Evolutionary conservation across 73 alveolate species (phyloP), one percentile per base, ranked within the genome.

Genomic region (Paramecium sonneborni): DNA sequence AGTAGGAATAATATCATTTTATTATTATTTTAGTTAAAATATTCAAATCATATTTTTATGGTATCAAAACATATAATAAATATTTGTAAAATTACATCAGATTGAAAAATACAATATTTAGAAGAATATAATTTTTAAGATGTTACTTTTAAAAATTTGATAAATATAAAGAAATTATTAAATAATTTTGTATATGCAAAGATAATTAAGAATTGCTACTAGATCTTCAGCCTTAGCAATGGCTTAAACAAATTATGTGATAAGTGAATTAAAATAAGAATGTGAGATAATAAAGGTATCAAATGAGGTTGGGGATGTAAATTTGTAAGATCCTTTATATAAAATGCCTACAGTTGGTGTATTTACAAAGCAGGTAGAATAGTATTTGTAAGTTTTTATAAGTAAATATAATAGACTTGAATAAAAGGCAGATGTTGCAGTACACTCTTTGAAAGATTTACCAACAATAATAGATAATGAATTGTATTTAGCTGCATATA

Each of bases 401-500:
- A 14, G 10, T 30, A 32, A n/a, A n/a, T n/a, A 86, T 52, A 20
- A 86, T 30, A 86, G 93, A 67, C 44, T 95, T n/a, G 87, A 92
- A 15, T 55, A 85, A 34, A 85, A 74, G 37, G 94, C 93, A n/a
- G 95, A 95, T 56, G 82, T 95, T 12, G 98, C 95, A 11, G 97
- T 93, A 37, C 98, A 95, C 76, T 85, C 96, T 4, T 44, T 95
- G 57, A 95, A 95, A 92, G 98, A 95, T 52, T 37, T 95, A 85
- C 98, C 98, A 0, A 95, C 98, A 6, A 23, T 85, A 48, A 58
- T 58, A n/a, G 82, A 86, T 34, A 92, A 20, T 62, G 79, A 85
- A 35, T 67, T 93, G 57, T 46, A 32, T 24, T 26, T 95, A 3
- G 95, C 93, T 24, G 96, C 97, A 1, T 92, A 93, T 46, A 94